Conservation (phyloP, 495 filamentous ascomycete genomes). For the Xylaria sp. region DNA sequence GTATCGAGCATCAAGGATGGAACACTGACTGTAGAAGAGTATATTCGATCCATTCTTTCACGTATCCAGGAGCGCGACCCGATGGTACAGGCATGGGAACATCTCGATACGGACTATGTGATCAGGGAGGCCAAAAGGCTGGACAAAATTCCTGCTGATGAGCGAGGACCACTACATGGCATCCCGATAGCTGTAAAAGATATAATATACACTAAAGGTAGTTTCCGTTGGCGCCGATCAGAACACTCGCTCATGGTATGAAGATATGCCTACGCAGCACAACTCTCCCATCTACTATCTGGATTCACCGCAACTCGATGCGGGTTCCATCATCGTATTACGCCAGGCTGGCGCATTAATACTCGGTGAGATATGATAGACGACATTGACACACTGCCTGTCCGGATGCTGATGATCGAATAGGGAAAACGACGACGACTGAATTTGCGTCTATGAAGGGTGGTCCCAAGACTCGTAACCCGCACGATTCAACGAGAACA, state of each 20-base stretch:
- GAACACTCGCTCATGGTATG: constrained; percentile 14
- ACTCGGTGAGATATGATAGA: constrained; percentile 46
- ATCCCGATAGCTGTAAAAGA: constrained; percentile 64
- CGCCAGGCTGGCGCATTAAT: constrained; percentile 57
- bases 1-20: constrained; percentile 44
- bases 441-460: constrained; percentile 55
- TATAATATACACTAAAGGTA: constrained; percentile 64
- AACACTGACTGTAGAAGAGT: constrained; percentile 56
- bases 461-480: constrained; percentile 51
- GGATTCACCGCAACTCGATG: constrained; percentile 48
- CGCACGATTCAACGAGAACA: constrained; percentile 55
- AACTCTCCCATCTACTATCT: constrained; percentile 56
- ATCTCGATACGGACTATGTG: constrained; percentile 55
- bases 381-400: not conserved
- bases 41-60: constrained; percentile 58
- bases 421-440: constrained; percentile 57
- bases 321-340: constrained; percentile 50
- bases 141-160: constrained; percentile 51
- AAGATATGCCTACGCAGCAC: constrained; percentile 61
- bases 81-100: constrained; percentile 61
- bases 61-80: constrained; percentile 57
- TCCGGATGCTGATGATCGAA: not conserved
- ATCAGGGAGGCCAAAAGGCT: constrained; percentile 58
- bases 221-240: constrained; percentile 6
- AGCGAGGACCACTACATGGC: constrained; percentile 61